Base-by-base conservation (phyloP, 1,139 yeast genomes). In the Yarrowia galli region DNA sequence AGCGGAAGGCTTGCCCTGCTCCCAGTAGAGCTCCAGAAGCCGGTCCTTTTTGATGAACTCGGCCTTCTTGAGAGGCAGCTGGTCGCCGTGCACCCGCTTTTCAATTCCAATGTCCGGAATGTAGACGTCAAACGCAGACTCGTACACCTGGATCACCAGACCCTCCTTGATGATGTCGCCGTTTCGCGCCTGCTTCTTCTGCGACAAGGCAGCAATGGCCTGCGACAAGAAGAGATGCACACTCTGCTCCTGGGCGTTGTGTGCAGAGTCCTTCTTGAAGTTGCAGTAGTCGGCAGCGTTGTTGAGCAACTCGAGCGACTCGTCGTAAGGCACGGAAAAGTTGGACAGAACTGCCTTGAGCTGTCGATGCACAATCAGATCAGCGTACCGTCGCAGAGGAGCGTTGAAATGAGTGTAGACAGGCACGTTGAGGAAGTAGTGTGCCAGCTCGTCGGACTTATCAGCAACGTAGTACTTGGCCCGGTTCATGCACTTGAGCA, bases 51-150 rank as follows among this genome's bases (percentile, higher is more conserved):
- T 89, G 75, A 91, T 96, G 77, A 90, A 95, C 76, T 95, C 98
- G 5, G 98, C 98, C 78, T 92, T 92, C 32, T 86, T 87, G 71
- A 95, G 82, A 18, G 99, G 99, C 69, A 95, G 82, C 78, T 95
- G 99, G 79, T 95, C 99, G 53, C 98, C 98, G 75, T 95, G 99
- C 35, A 95, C 98, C 74, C 99, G 87, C 79, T 95, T 95, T 77
- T 95, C 99, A 72, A 95, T 91, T 53, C 99, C 98, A 79, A 93
- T 89, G 73, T 92, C 98, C 0, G 98, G 98, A 70, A 95, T 84
- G 71, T 92, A 87, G 9, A 95, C 96, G 78, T 95, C 99, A 80
- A 95, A 95, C 1, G 98, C 92, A 1, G 97, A 91, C 78, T 95
- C 98, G 76, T 93, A 93, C 9, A 93, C 98, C 77, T 92, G 98